These are phyloP conservation scores for Cyclotella atomus DNA, from an alignment of 108 stramenopile genomes.

Conservation along the genomic window DNA sequence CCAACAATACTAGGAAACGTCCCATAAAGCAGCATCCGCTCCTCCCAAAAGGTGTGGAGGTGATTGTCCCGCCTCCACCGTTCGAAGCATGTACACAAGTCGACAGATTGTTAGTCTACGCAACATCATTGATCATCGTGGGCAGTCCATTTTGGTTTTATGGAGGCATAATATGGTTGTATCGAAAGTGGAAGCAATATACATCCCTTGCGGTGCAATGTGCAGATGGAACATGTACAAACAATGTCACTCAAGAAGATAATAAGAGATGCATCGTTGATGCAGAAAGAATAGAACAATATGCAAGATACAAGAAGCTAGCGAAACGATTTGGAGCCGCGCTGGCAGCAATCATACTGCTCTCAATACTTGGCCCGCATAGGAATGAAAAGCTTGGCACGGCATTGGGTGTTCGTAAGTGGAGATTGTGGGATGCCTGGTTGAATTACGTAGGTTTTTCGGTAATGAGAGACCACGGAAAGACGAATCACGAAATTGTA, in stretches of 20 bases:
- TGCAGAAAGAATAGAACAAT: conserved; percentile 1
- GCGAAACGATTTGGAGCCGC: conserved; percentile 36
- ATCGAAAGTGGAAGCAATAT: conserved; percentile 46
- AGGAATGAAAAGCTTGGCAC: conserved; percentile 57
- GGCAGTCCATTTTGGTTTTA: conserved; percentile 54
- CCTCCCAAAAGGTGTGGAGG: conserved; percentile 36
- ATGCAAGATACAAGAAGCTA: conserved; percentile 10
- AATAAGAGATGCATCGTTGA: not conserved
- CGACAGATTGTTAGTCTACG: conserved; percentile 44
- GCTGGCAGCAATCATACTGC: conserved; percentile 15
- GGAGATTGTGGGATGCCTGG: conserved; percentile 87
- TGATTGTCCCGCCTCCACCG: conserved; percentile 38
- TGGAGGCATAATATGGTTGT: conserved; percentile 39
- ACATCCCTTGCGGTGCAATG: conserved; percentile 16
- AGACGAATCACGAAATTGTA: conserved; percentile 11
- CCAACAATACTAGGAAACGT: too few relatives aligned
- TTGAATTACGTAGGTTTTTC: conserved; percentile 76
- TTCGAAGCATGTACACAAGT: conserved; percentile 36
- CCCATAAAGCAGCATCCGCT: conserved; percentile 21
- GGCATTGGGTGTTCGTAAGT: conserved; percentile 55
- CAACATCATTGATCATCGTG: conserved; percentile 44
- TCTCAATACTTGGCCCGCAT: conserved; percentile 73
- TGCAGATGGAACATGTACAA: conserved; percentile 21
- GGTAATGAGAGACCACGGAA: conserved; percentile 61
- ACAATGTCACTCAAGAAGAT: too few relatives aligned